A percentile compares a stretch with the other conserved stretches of the same genome.
These are phyloP conservation scores for Kazachstania africana DNA, from an alignment of 805 yeast species.

Conservation along the genomic window DNA sequence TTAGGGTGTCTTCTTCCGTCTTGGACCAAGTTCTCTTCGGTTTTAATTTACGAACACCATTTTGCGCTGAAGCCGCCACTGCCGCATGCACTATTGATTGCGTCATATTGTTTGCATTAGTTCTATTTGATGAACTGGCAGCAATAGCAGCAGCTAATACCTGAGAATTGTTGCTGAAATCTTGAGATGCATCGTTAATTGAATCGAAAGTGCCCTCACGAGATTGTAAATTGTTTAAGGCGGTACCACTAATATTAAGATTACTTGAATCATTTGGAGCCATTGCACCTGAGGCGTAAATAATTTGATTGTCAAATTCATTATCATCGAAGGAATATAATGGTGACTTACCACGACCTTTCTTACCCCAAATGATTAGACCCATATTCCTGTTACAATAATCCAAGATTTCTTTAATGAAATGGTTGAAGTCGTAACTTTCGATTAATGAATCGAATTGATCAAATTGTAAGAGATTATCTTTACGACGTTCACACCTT, in stretches of 20 bases:
- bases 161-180: neutral
- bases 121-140: neutral
- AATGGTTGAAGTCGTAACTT: constrained; percentile 77
- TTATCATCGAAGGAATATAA: constrained; percentile 12
- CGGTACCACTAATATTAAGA: neutral
- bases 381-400: constrained; percentile 69
- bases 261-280: constrained; percentile 1
- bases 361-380: constrained; percentile 57
- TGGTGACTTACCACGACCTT: constrained; percentile 26
- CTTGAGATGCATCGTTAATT: neutral
- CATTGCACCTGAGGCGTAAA: constrained; percentile 14
- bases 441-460: constrained; percentile 45
- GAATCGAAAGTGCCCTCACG: no score
- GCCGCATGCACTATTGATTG: constrained; percentile 17
- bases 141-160: neutral
- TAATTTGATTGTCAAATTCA: constrained; percentile 16
- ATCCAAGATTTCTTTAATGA: constrained; percentile 66
- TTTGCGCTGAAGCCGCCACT: constrained; percentile 12
- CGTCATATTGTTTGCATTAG: neutral
- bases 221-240: neutral
- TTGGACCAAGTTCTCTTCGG: constrained; percentile 52
- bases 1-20: constrained; percentile 77
- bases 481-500: constrained; percentile 62
- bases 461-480: constrained; percentile 37
- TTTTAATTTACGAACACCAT: constrained; percentile 18